Base-by-base conservation (phyloP, 495 filamentous ascomycete species). In the Talaromyces adpressus region DNA sequence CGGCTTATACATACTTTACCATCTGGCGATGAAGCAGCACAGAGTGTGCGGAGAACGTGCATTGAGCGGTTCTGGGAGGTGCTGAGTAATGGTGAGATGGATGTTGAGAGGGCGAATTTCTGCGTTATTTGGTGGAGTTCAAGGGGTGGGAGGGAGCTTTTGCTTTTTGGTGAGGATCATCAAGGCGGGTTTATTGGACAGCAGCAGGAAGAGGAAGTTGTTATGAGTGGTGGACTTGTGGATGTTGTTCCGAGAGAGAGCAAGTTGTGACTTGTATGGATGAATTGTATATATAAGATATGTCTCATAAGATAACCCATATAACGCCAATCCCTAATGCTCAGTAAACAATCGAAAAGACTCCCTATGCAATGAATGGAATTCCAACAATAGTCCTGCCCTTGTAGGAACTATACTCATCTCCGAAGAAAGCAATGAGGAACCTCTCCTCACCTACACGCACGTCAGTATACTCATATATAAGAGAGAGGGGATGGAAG, bases 121-220 rank as follows among this genome's bases (percentile, higher is more conserved):
- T 93, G 87, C 63, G 88, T 95, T 29, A 84, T 85, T 12, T 98
- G 94, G 94, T 98, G 94, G 94, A 83, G 77, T 60, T 88, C 85
- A 1, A 72, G 75, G 51, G 89, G 89, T 16, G 90, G 90, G 0
- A 77, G 88, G 49, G 86, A 91, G 65, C 74, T 80, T 66, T 78
- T 91, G 14, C 68, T 91, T 0, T 86, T 81, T 71, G 87, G 86
- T 4, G 68, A 81, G 57, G 32, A 65, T 47, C 63, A 25, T 30
- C 53, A 58, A 59, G 54, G 59, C 60, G 64, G 69, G 70, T 9
- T n/a, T 18, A 22, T 56, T 36, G 64, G 73, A 53, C 75, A 73
- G 4, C 71, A 73, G 11, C 52, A 56, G 20, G 52, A 56, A 29
- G 22, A 56, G 11, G 22, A 56, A 11, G 22, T 56, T 5, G 81